Base-by-base conservation (phyloP, 2,329 filamentous ascomycete genomes). In the Tetracladium maxilliforme region DNA sequence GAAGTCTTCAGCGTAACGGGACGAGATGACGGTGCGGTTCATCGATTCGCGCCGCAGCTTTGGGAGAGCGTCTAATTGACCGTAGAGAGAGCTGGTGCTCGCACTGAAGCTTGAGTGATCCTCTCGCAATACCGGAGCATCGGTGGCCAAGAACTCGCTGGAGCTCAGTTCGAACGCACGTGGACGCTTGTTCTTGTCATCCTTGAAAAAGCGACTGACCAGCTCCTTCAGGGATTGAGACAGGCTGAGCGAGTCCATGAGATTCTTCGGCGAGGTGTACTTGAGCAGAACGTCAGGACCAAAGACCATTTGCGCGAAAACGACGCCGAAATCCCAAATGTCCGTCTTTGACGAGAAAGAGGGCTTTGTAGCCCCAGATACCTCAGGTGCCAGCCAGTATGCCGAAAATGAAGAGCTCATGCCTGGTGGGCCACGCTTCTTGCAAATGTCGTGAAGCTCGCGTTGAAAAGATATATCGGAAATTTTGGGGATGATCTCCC, bases 241-340 rank as follows among this genome's bases (percentile, higher is more conserved):
- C 7, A 93, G 57, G 7, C 68, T 64, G 17, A 86, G 52, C 2
- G 71, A 70, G 9, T 76, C 71, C 44, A 82, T 73, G 25, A 93
- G 52, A 21, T 71, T 69, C 29, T 66, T 69, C 2, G 87, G 86
- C 1, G 83, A 92, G 10, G 74, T 73, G 47, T 90, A 87, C 30
- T 74, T 78, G 30, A 76, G 64, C 11, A 78, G 60, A 6, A 83
- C 68, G 35, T 83, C 71, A 17, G 83, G 60, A 3, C 90, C 90
- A 45, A 94, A 87, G 4, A 90, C 67, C 83, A 95, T 94, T 46
- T 98, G 87, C 19, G 93, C 51, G 38, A 94, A 80, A 5, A 94
- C 68, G 16, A 94, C 70, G 5, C 90, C 90, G 40, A 98, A 72
- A 36, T 94, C 81, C 90, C 90, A 98, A 7, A 95, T 70, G 45